phyloP scores from a whole-genome alignment of 352 stramenopile genomes.

The Pythium chondricola region DNA sequence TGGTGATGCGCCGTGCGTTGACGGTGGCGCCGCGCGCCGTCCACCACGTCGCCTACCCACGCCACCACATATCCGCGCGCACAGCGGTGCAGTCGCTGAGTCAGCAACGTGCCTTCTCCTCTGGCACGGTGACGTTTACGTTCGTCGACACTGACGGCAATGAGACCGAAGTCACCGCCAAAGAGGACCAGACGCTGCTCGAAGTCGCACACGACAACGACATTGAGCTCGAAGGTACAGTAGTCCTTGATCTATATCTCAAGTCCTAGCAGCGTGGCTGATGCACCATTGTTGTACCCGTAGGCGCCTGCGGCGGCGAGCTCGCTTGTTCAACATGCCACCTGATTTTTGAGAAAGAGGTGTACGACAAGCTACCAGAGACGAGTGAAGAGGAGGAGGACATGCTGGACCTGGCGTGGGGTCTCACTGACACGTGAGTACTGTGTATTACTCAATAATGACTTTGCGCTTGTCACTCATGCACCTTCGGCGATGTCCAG shows the following conservation, averaged over 20 bases:
- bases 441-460: neutral
- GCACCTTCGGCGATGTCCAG: conserved; percentile 20
- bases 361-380: conserved; percentile 83
- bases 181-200: conserved; percentile 73
- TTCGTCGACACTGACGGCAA: conserved; percentile 82
- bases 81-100: neutral
- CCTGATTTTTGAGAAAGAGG: conserved; percentile 86
- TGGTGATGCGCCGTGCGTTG: conserved; percentile 6
- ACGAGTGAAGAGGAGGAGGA: conserved; percentile 93
- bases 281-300: neutral
- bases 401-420: conserved; percentile 94
- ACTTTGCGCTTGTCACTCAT: too few species aligned
- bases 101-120: conserved; percentile 29
- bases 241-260: neutral
- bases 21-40: neutral
- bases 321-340: conserved; percentile 93
- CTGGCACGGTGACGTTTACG: conserved; percentile 59
- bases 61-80: neutral
- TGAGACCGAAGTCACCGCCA: conserved; percentile 58
- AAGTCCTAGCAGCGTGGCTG: neutral
- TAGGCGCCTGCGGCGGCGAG: conserved; percentile 89
- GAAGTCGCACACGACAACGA: conserved; percentile 92
- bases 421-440: conserved; percentile 89
- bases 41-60: neutral
- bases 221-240: conserved; percentile 89